Percentiles rank a stretch among this genome's conserved stretches.
Evolutionary conservation across 2,329 filamentous ascomycete genomes (phyloP).

Genomic region (Zymoseptoria pseudotritici): DNA sequence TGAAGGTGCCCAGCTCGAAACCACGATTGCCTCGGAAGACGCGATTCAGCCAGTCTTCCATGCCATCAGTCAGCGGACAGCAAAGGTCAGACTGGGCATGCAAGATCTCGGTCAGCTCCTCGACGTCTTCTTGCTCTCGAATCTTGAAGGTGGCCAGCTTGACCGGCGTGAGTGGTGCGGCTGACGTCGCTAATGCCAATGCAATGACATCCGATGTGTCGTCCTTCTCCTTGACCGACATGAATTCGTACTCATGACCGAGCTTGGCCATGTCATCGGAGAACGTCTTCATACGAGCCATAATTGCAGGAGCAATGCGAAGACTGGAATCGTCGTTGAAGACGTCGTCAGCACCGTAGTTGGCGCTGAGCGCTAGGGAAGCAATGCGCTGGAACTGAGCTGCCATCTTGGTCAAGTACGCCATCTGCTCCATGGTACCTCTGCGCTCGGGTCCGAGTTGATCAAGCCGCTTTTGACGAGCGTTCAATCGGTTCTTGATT

Average conservation of each 20-base stretch:
- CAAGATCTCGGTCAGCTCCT: constrained; percentile 6
- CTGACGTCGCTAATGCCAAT: not conserved
- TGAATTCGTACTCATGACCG: constrained; percentile 25
- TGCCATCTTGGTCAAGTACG: constrained; percentile 41
- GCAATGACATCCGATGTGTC: not conserved
- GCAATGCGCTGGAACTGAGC: constrained; percentile 34
- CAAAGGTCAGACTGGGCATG: constrained; percentile 35
- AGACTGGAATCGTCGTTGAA: constrained; percentile 31
- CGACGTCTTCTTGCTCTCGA: constrained; percentile 1
- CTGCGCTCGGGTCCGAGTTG: constrained; percentile 44
- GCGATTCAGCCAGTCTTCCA: constrained; percentile 3
- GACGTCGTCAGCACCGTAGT: constrained; percentile 30
- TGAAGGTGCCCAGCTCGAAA: constrained; percentile 41
- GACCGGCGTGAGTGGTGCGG: not conserved
- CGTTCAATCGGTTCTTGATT: constrained; percentile 22
- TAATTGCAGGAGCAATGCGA: constrained; percentile 30
- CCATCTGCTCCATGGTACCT: constrained; percentile 41
- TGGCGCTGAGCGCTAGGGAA: constrained; percentile 28
- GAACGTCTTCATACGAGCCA: constrained; percentile 24
- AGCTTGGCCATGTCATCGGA: constrained; percentile 18
- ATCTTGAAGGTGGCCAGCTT: not conserved
- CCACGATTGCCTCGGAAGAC: constrained; percentile 7
- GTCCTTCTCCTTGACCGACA: constrained; percentile 2
- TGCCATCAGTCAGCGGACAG: not conserved
- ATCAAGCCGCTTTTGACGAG: constrained; percentile 28